Conservation (phyloP, 768 basidiomycete genomes). For the Pulveroboletus ravenelii region DNA sequence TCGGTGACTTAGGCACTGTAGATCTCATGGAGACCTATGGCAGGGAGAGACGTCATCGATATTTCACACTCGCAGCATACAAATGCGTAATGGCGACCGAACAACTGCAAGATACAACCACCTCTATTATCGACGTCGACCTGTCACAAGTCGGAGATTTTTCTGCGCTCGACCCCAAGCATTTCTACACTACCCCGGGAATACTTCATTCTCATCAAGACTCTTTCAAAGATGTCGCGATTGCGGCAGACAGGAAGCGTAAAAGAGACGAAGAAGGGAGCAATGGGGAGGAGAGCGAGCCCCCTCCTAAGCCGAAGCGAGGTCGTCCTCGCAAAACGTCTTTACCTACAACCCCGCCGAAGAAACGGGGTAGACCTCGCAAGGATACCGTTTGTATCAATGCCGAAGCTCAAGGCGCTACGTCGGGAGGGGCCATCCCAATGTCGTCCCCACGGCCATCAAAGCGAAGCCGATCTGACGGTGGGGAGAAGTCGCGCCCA, state of each 20-base stretch:
- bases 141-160: conserved; percentile 54
- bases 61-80: conserved; percentile 73
- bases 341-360: conserved; percentile 18
- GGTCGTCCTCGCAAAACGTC: conserved; percentile 50
- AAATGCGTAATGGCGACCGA: conserved; percentile 57
- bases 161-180: conserved; percentile 33
- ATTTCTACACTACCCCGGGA: conserved; percentile 51
- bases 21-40: conserved; percentile 78
- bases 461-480: conserved; percentile 19
- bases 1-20: conserved; percentile 64
- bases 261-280: conserved; percentile 27
- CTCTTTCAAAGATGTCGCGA: conserved; percentile 36
- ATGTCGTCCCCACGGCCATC: conserved; percentile 12
- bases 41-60: conserved; percentile 82
- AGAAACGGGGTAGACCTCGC: conserved; percentile 35
- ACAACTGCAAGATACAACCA: conserved; percentile 50
- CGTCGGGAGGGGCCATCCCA: conserved; percentile 4
- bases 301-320: conserved; percentile 38
- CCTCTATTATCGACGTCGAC: conserved; percentile 44
- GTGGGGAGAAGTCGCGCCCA: conserved; percentile 18
- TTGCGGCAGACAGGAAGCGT: conserved; percentile 26
- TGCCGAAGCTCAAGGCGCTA: neutral
- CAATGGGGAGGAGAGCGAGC: conserved; percentile 17
- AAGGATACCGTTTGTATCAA: conserved; percentile 17
- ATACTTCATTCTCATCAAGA: conserved; percentile 47